Evolutionary conservation across 2,329 filamentous ascomycete genomes (phyloP), one percentile per base, ranked within the genome.

Genomic region (Cyphellophora attinorum): DNA sequence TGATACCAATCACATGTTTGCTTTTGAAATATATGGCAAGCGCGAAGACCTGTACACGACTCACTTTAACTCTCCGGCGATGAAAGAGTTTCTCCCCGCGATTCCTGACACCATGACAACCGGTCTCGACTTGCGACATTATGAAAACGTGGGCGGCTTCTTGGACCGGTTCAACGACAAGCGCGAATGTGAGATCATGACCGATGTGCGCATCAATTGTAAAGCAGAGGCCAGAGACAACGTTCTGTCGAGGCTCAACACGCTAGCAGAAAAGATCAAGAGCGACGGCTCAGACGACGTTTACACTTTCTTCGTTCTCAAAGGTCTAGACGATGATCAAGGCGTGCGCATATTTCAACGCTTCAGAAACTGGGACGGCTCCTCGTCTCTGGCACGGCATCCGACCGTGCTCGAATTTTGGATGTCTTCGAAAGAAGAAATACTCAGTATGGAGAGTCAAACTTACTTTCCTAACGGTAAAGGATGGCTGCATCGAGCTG

Each of bases 21-120:
- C 56, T 4, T 59, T 58, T 38, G 54, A 59, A 47, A 47, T 53
- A 18, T 60, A 60, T 44, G 43, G 50, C 14, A 41, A 38, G 42
- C 36, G 47, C 45, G 34, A 53, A 43, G 53, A 55, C 31, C 45
- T 60, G 11, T 58, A 58, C 45, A 33, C 39, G 8, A 51, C 47
- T 11, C 56, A 58, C 34, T 48, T 60, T 38, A 45, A 41, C 32
- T 55, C 51, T 16, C 34, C 44, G 2, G 42, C 53, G 6, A 59
- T 59, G 55, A 29, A 35, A 14, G 37, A 36, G 5, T 58, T 59
- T 40, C 47, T 59, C 6, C 19, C 35, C 1, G 25, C 27, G 8
- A 53, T 53, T 23, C 46, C 50, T 3, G 35, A 49, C 5, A 40
- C 44, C 17, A 53, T 56, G 46, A 50, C 54, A 6, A 55, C 54